A percentile compares a stretch with the other conserved stretches of the same genome.
phyloP scores from a whole-genome alignment of 2,329 filamentous ascomycete genomes.

The Phoma herbarum region DNA sequence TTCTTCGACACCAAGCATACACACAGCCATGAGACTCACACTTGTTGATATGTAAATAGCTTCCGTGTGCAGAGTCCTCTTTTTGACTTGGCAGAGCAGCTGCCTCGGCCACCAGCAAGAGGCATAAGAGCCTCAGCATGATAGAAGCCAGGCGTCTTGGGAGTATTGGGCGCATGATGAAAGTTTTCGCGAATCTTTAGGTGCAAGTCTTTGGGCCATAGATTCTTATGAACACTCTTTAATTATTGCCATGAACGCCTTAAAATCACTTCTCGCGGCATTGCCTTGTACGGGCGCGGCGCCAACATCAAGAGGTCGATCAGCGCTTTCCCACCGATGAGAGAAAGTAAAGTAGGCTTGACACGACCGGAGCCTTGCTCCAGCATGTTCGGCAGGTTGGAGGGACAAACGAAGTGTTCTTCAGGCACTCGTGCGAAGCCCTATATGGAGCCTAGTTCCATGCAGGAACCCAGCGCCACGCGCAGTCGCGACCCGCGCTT shows the following conservation, averaged over 20 bases:
- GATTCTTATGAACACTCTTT: not conserved
- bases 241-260: constrained; percentile 4
- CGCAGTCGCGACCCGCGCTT: not conserved
- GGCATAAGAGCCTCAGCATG: not conserved
- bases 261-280: constrained; percentile 5
- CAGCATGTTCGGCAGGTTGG: not conserved
- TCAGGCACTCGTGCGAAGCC: constrained; percentile 9
- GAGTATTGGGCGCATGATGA: not conserved
- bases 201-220: not conserved
- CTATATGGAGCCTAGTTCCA: constrained; percentile 3
- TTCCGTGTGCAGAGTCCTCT: not conserved
- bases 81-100: not conserved
- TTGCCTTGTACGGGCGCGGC: constrained; percentile 5
- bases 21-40: not conserved
- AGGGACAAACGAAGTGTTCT: not conserved
- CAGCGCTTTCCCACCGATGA: not conserved
- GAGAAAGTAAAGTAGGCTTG: not conserved
- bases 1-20: not conserved
- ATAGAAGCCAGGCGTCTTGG: not conserved
- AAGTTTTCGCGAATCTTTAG: not conserved
- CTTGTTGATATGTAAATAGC: not conserved
- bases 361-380: not conserved
- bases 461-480: not conserved
- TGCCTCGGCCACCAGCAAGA: not conserved
- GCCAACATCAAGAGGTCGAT: not conserved